Evolutionary conservation across 2,329 filamentous ascomycete species (phyloP), one percentile per base, ranked within the genome.

Genomic region (Tympanopsis confertula): DNA sequence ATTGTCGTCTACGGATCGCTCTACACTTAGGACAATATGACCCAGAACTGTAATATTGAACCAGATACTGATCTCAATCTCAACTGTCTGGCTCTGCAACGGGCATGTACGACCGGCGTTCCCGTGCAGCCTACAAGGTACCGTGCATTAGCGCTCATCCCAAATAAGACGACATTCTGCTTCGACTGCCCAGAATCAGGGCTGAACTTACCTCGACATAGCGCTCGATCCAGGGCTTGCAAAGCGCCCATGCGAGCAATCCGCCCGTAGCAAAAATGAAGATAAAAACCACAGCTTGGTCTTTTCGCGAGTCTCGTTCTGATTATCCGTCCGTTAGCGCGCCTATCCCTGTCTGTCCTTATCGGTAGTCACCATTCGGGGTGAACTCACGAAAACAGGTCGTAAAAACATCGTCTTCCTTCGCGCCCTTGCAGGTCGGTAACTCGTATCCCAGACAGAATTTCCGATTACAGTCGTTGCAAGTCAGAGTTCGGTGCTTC

Each of bases 281-380:
- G 19, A 79, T 68, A 41, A 74, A 71, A 2, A 82, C 77, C 3
- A 82, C 72, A 1, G 71, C 67, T 51, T 79, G 64, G 46, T 82
- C 78, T 50, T 82, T 82, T 14, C 68, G 62, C n/a, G 74, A 79
- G 51, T 82, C 78, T 39, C 78, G 61, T 50, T 82, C 71, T 74
- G 41, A 36, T 38, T n/a, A 20, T 7, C 15, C 28, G 20, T 24
- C 12, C 19, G 12, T 22, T 14, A 35, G 48, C 26, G 46, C 26
- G 14, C 35, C 36, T 15, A 19, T 41, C 22, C 39, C 30, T 30
- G 17, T 26, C 19, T 13, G 19, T 32, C 20, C 15, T 15, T 35
- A 14, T 24, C 13, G 5, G 19, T 19, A 10, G 12, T 14, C 13
- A 18, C n/a, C 17, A 7, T n/a, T n/a, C 12, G 19, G 36, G 35